Conservation (phyloP, 352 stramenopile species). For the Pythium phragmitis region DNA sequence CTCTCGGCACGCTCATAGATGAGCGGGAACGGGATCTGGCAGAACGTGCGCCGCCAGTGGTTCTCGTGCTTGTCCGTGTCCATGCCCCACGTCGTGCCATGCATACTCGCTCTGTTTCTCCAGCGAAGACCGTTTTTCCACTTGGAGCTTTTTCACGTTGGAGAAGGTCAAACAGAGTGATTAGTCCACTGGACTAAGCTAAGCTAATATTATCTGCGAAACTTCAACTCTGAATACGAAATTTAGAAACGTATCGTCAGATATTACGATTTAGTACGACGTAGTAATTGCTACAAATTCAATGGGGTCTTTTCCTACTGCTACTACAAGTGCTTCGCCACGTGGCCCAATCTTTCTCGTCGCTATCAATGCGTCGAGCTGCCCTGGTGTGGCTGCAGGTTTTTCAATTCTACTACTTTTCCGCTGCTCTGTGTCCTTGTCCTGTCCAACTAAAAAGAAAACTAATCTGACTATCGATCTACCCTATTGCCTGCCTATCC, state of each 20-base stretch:
- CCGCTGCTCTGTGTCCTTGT: neutral
- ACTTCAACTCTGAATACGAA: conserved; percentile 10
- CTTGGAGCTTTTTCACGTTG: no score
- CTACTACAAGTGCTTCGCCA: neutral
- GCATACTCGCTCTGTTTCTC: conserved; percentile 9
- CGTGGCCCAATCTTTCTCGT: neutral
- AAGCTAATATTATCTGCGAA: neutral
- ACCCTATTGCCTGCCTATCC: conserved; percentile 28
- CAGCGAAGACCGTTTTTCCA: no score
- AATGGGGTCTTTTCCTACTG: neutral
- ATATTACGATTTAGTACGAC: neutral
- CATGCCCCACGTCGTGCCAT: conserved; percentile 32
- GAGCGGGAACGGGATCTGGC: conserved; percentile 72
- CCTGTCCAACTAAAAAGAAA: conserved; percentile 24
- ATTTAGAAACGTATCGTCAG: neutral
- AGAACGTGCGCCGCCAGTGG: conserved; percentile 86
- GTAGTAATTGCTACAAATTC: neutral
- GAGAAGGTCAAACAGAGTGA: neutral
- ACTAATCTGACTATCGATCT: conserved; percentile 31
- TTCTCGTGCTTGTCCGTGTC: conserved; percentile 72
- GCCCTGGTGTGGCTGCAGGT: neutral
- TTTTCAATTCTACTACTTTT: conserved; percentile 11
- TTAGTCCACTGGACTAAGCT: conserved; percentile 3
- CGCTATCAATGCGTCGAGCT: neutral
- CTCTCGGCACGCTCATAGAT: conserved; percentile 83